phyloP scores from a whole-genome alignment of 2,329 filamentous ascomycete species.

The Didymella glomerata region DNA sequence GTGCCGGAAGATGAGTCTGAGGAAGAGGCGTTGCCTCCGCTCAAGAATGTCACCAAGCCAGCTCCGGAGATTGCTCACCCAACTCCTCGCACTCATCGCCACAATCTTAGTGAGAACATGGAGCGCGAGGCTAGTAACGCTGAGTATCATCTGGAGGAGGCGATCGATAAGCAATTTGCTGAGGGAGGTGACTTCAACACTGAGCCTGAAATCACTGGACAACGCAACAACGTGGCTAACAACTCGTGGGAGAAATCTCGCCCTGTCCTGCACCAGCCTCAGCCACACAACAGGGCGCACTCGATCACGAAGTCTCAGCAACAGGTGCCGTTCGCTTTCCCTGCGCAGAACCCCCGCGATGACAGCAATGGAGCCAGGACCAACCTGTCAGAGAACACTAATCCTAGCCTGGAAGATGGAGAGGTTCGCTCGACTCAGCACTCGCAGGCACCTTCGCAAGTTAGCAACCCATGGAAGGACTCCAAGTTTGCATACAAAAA shows the following conservation, averaged over 20 bases:
- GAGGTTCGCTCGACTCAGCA: constrained; percentile 44
- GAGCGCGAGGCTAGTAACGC: constrained; percentile 87
- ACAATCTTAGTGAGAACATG: constrained; percentile 78
- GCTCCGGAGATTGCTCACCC: constrained; percentile 66
- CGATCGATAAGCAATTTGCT: constrained; percentile 79
- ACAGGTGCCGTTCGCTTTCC: constrained; percentile 43
- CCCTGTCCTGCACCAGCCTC: constrained; percentile 71
- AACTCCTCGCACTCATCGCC: constrained; percentile 67
- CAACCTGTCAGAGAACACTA: constrained; percentile 51
- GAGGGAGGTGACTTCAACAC: constrained; percentile 76
- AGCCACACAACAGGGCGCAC: constrained; percentile 77
- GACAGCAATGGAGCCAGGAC: constrained; percentile 54
- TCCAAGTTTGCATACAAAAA: constrained; percentile 47
- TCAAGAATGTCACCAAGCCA: constrained; percentile 53
- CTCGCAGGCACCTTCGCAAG: constrained; percentile 48
- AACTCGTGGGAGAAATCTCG: constrained; percentile 46
- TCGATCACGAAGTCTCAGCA: constrained; percentile 72
- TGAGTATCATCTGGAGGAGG: constrained; percentile 84
- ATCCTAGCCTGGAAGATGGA: constrained; percentile 50
- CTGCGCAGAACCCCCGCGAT: constrained; percentile 43
- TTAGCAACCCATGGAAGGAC: constrained; percentile 50
- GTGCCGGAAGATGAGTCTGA: constrained; percentile 79
- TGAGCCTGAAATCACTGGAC: constrained; percentile 49
- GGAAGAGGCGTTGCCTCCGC: constrained; percentile 49
- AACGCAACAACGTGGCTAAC: constrained; percentile 40